phyloP scores from a whole-genome alignment of 345 rosid genomes.

The Ricinus communis region DNA sequence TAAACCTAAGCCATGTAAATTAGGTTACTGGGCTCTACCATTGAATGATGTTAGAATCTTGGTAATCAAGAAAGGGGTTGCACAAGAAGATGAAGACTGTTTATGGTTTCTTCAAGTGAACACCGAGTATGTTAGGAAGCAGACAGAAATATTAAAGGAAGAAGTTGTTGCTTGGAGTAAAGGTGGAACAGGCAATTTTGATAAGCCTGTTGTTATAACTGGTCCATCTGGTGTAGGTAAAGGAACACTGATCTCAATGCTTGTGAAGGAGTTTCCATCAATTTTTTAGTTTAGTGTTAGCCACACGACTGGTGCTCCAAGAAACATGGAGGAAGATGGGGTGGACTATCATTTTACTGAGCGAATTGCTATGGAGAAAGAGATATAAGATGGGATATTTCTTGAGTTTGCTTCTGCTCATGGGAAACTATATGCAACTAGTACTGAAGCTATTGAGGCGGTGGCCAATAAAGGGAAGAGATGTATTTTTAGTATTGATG shows the following conservation, averaged over 20 bases:
- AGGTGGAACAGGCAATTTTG: conserved; percentile 60
- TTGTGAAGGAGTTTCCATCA: conserved; percentile 74
- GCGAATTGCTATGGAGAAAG: conserved; percentile 75
- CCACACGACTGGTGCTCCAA: conserved; percentile 83
- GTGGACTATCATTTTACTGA: conserved; percentile 78
- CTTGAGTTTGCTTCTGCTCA: conserved; percentile 91
- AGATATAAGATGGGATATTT: conserved; percentile 74
- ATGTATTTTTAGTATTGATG: no score
- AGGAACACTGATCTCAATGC: conserved; percentile 73
- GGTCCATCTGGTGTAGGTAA: conserved; percentile 97
- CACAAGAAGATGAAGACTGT: no score
- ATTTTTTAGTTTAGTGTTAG: conserved; percentile 86
- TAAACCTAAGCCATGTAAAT: no score
- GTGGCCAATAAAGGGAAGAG: conserved; percentile 38
- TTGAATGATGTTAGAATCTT: no score
- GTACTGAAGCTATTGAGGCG: conserved; percentile 85
- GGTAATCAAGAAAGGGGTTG: no score
- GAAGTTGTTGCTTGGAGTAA: conserved; percentile 93
- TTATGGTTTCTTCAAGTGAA: no score
- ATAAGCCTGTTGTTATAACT: conserved; percentile 74
- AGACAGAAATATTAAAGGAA: conserved; percentile 35
- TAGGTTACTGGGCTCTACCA: no score
- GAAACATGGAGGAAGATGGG: conserved; percentile 65
- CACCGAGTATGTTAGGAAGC: conserved; percentile 63
- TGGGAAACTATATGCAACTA: conserved; percentile 93